Base-by-base conservation (phyloP, 768 basidiomycete species). In the Holtermannia corniformis region DNA sequence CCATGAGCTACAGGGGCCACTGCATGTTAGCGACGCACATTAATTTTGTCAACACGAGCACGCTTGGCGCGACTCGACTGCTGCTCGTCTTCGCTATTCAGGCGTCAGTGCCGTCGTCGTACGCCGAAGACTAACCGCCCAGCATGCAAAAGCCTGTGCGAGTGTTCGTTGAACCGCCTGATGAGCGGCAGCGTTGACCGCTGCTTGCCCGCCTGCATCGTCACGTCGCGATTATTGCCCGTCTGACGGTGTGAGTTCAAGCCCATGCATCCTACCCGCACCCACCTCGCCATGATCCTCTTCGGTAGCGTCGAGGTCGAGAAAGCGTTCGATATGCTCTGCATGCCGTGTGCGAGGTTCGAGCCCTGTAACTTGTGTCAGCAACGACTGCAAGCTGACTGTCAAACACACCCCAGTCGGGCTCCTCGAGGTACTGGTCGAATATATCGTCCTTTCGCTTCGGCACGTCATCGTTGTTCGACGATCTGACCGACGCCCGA, bases 101-200 rank as follows among this genome's bases (percentile, higher is more conserved):
- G n/a, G n/a, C n/a, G n/a, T n/a, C n/a, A n/a, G n/a, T n/a, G n/a
- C n/a, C n/a, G n/a, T n/a, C n/a, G n/a, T n/a, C n/a, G 32, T 16
- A 37, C 32, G 10, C 10, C 32, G 32, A 37, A 37, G 32, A 37
- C 32, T 16, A 7, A 37, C 32, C 32, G 57, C 63, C 71, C 24
- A 20, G 62, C 49, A 55, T 85, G 84, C 13, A 97, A 75, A 10
- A 96, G 75, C 59, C 90, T 76, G 61, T 93, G 89, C 0, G 90
- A 95, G 71, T 99, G 95, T 65, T 96, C 90, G 64, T 97, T 99
- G 74, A 99, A 97, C 68, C 92, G 87, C 46, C 93, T 80, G 59
- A 99, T 97, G 44, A 97, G 78, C 0, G 95, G 95, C 21, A 99
- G 73, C 12, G 87, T 86, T 28, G 83, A 85, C 47, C 82, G 79